Evolutionary conservation across 2,329 filamentous ascomycete genomes (phyloP).

Genomic region (Hypomyces rosellus): DNA sequence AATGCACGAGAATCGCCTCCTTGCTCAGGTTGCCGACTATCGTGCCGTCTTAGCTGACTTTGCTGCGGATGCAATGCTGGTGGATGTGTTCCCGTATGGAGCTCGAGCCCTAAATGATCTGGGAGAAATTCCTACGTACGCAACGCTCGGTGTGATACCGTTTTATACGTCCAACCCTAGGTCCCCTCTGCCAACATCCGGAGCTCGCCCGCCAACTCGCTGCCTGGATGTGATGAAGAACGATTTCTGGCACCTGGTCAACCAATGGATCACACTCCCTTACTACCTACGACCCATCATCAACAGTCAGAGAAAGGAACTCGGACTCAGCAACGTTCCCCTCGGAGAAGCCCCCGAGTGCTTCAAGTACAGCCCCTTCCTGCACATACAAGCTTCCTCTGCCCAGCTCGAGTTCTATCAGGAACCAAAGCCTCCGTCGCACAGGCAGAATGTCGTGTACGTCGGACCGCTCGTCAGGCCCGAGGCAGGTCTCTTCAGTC

Average conservation of each 20-base stretch:
- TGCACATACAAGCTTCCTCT: constrained; percentile 34
- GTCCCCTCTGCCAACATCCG: constrained; percentile 27
- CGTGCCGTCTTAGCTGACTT: constrained; percentile 24
- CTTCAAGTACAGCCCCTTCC: constrained; percentile 30
- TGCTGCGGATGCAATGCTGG: constrained; percentile 27
- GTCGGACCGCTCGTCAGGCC: constrained; percentile 30
- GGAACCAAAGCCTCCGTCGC: constrained; percentile 17
- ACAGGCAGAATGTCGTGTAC: constrained; percentile 18
- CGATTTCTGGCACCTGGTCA: constrained; percentile 20
- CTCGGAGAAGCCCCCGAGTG: constrained; percentile 26
- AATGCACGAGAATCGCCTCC: constrained; percentile 22
- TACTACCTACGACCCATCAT: constrained; percentile 22
- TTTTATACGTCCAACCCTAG: constrained; percentile 27
- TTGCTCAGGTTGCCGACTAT: constrained; percentile 31
- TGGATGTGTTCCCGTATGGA: constrained; percentile 33
- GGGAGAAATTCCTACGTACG: constrained; percentile 29
- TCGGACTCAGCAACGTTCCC: constrained; percentile 23
- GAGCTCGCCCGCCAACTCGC: constrained; percentile 24
- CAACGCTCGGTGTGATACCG: constrained; percentile 34
- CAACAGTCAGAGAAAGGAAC: constrained; percentile 23
- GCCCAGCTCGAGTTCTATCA: constrained; percentile 26
- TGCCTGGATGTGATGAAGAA: constrained; percentile 22
- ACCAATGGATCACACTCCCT: constrained; percentile 22
- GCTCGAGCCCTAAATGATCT: constrained; percentile 30
- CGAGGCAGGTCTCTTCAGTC: constrained; percentile 4